Base-by-base conservation (phyloP, 257 asterid genomes). In the Nicotiana undulata region DNA sequence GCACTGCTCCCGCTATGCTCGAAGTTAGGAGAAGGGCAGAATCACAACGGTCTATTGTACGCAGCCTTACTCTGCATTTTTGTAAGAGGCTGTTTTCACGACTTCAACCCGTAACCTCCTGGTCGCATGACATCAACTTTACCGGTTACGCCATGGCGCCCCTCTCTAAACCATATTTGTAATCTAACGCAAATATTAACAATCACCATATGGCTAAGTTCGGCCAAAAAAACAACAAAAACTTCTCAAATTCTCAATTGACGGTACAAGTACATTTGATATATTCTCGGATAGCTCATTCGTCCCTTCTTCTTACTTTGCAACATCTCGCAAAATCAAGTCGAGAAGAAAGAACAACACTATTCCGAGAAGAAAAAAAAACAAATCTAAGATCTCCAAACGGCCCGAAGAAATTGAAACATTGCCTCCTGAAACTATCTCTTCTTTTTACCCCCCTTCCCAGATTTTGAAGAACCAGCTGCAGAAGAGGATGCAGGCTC, bases 391-490 rank as follows among this genome's bases (percentile, higher is more conserved):
- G 79, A 51, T 74, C 63, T 74, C 63, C 17, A 24, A 74, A 7
- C 46, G 16, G 79, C 49, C 6, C 8, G 44, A 49, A 74, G 44
- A 74, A 49, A 49, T 8, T 16, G 51, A 40, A 32, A 8, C 20
- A 63, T 5, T 40, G 77, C 22, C 59, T 24, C 61, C 5, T 49
- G 28, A 76, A 74, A 31, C 87, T 87, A 95, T 84, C 97, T 82
- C 89, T 89, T 93, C 93, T 93, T 95, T 84, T 72, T 93, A 76
- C 98, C 97, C 63, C 97, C 97, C 92, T 92, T 95, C 34, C 97
- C 99, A 61, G 97, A 85, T 76, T 93, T 93, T 1, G 99, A 88
- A 75, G 90, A 79, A 58, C 91, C 92, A 0, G 93, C 87, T 18
- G 92, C 77, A 3, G 97, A 86, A 72, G 96, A 82, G 3, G 95